These are phyloP conservation scores for Talaromyces trachyspermus DNA, from an alignment of 495 filamentous ascomycete species.

Conservation along the genomic window DNA sequence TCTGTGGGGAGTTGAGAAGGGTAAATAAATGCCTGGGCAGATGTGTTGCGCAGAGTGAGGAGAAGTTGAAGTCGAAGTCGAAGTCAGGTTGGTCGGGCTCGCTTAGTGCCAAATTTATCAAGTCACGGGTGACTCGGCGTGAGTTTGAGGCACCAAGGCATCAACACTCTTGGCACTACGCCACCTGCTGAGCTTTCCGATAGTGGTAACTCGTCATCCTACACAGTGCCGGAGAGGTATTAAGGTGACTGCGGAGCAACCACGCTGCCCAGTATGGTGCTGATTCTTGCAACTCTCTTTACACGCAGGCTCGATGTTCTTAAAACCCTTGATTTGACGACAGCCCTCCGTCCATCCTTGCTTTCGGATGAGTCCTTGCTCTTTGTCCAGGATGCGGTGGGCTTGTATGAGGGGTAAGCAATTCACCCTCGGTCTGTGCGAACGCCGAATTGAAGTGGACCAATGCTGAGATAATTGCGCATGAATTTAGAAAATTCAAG, in stretches of 20 bases:
- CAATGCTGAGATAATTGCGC: neutral
- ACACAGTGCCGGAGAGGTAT: neutral
- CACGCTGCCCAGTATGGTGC: conserved; percentile 6
- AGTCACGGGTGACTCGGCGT: neutral
- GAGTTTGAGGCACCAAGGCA: conserved; percentile 10
- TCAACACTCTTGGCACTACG: conserved; percentile 1
- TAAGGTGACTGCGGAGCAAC: neutral
- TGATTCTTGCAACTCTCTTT: neutral
- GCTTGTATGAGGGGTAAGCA: conserved; percentile 91
- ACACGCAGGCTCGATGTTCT: conserved; percentile 66
- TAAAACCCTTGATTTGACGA: conserved; percentile 93
- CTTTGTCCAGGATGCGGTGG: conserved; percentile 95
- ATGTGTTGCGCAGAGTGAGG: too few species aligned
- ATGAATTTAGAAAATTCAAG: conserved; percentile 71
- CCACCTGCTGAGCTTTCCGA: neutral
- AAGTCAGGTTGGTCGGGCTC: neutral
- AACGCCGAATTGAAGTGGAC: neutral
- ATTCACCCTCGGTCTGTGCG: neutral
- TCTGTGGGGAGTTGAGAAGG: neutral
- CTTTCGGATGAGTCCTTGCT: conserved; percentile 84
- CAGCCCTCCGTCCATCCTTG: conserved; percentile 83
- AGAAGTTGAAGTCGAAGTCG: neutral
- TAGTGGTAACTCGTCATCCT: neutral
- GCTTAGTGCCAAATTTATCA: conserved; percentile 4
- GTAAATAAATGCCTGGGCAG: neutral